Evolutionary conservation across 2,329 filamentous ascomycete genomes (phyloP), one percentile per base, ranked within the genome.

Genomic region (Fusarium nurragi): DNA sequence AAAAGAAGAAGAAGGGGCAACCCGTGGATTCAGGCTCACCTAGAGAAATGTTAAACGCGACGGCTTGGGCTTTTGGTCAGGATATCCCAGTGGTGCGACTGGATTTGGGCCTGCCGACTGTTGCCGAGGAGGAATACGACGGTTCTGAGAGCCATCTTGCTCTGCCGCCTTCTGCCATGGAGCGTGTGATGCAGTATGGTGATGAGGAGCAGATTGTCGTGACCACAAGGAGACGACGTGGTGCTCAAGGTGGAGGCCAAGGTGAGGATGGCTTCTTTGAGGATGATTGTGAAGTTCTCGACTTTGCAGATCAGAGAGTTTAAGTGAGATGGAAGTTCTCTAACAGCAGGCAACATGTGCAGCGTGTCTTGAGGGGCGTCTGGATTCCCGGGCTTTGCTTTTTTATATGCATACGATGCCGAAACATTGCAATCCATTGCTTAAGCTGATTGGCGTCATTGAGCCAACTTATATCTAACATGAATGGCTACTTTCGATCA

Each of bases 251-350:
- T 34, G 76, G 78, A 16, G 80, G 81, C 26, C 74, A 77, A 36
- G 88, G 88, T 40, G 90, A 92, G 55, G 88, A 90, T 53, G 90
- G 90, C 4, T 96, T 97, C 77, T 97, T 97, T 71, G 93, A 97
- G 77, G 92, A 97, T 74, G 93, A 96, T 74, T 95, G 92, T 69
- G 93, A 97, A 75, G 91, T 97, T 55, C 84, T 97, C 64, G 93
- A 97, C 78, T 96, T 95, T 84, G 91, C 93, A 22, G 87, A 88
- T 71, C 87, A 89, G 77, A 80, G 87, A 74, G 87, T 89, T 28
- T 89, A 75, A 83, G 59, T 48, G 26, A 21, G 41, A 26, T 5
- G 18, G 8, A n/a, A 51, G 26, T 25, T 48, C 39, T 32, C 32
- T 46, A 21, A 45, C 44, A 58, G 37, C 30, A 58, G 41, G 34